Evolutionary conservation across 441 rosid genomes (phyloP), one percentile per base, ranked within the genome.

Genomic region (Caryocar brasiliense): DNA sequence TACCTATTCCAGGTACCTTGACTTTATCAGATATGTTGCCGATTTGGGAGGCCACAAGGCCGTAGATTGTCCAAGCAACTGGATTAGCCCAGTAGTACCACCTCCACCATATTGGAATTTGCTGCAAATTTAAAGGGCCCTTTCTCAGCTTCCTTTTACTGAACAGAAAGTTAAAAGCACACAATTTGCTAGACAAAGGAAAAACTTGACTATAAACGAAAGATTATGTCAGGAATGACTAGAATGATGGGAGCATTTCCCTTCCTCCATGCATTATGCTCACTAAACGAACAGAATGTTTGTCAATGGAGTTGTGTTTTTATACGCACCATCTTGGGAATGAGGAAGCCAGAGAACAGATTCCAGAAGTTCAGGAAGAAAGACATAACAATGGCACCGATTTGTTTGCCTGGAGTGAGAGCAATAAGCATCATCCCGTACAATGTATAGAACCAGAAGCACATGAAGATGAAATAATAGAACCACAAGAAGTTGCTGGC

Each of bases 341-440:
- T 55, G 58, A 75, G 63, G 68, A 73, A 80, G 32, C 84, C 91
- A 0, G 82, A 75, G 61, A 80, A 83, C 56, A 83, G 55, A 67
- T 77, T 82, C 90, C 90, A 82, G 51, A 82, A 67, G 56, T 63
- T 77, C 5, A 77, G 45, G 72, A 82, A 73, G 72, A 75, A 79
- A 43, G 75, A 64, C 78, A 75, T 75, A 24, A 64, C 53, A 54
- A 80, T 68, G 25, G 79, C 75, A 19, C 79, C 91, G 37, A 82
- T 56, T 62, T 77, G 80, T 41, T 63, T 75, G 61, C 59, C 70
- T 1, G 91, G 91, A 25, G 91, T 78, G 17, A 78, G 60, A 14
- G 91, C 80, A 1, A 80, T 77, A 14, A 67, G 56, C 86, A 80
- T 78, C 91, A 83, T 78, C 12, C 92, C 85, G 2, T 74, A 80